phyloP scores from a whole-genome alignment of 148 eudicot species.

The Rhododendron mucronatum region DNA sequence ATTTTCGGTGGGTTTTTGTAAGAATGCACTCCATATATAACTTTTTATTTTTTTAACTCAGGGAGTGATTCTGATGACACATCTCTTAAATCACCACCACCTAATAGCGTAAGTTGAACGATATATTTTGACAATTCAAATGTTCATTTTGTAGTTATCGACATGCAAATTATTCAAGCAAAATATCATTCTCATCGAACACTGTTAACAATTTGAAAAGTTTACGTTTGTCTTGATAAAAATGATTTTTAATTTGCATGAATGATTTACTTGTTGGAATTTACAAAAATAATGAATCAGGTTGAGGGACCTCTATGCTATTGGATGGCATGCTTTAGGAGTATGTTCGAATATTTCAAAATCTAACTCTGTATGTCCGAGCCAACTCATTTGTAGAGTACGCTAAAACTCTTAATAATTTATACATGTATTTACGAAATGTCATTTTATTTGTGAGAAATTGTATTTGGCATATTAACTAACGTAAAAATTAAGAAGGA shows the following conservation, averaged over 20 bases:
- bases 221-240: background rate
- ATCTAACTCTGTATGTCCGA: too few relatives aligned
- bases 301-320: background rate
- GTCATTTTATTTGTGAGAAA: too few relatives aligned
- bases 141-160: background rate
- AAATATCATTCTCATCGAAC: background rate
- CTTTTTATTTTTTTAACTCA: background rate
- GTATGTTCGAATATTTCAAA: too few relatives aligned
- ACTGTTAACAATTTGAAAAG: background rate
- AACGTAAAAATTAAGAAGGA: too few relatives aligned
- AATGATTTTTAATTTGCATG: background rate
- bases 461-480: too few relatives aligned
- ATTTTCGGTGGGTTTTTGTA: background rate
- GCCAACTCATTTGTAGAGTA: too few relatives aligned
- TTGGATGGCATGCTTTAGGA: too few relatives aligned
- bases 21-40: background rate
- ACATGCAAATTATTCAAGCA: background rate
- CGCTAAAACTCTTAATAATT: too few relatives aligned
- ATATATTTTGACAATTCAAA: background rate
- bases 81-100: background rate
- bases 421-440: too few relatives aligned
- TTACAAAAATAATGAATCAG: too few relatives aligned
- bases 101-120: background rate
- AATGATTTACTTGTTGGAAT: background rate
- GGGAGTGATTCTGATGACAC: background rate